Base-by-base conservation (phyloP, 169 alveolate species). In the Babesia caballi region DNA sequence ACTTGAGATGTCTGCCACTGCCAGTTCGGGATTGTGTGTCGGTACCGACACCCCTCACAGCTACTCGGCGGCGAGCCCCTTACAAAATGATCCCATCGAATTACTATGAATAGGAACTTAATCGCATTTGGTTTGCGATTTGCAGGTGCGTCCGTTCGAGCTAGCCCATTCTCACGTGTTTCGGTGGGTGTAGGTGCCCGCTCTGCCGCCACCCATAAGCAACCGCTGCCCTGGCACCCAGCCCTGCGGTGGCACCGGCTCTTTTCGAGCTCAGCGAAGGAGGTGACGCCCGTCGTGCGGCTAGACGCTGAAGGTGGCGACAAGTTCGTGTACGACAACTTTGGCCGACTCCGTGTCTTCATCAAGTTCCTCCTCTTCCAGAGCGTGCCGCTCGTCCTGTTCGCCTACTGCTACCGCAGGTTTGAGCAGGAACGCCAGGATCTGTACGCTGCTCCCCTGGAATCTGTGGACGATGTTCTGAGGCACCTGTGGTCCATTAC, bases 301-400 rank as follows among this genome's bases (percentile, higher is more conserved):
- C 21, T 63, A n/a, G 73, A 63, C 19, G 2, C 73, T 25, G 30
- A 63, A 27, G 73, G 73, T 25, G 38, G 73, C 9, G 30, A 49
- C 32, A 40, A 36, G 35, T 63, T 63, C 50, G 73, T 63, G 51
- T 63, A 63, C 21, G 73, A 63, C 41, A 71, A 71, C 52, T 59
- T 71, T 32, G 66, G 73, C 3, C 60, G 82, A 8, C 27, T 71
- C 6, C 61, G 82, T 27, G 69, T 54, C n/a, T 71, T 71, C 25
- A 7, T 71, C 46, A 71, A 71, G 65, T 71, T 71, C 41, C 65
- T 71, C 32, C 5, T 28, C 32, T 59, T 71, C 44, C 82, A 71
- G 28, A 71, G 75, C 51, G 42, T 71, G 12, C 71, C 73, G 14
- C 25, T 71, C 19, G 59, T 51, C 21, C 35, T 57, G 14, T 60